A percentile compares a stretch with the other conserved stretches of the same genome.
These are phyloP conservation scores for Hypoxylon lienhwacheense DNA, from an alignment of 495 filamentous ascomycete species.

Conservation along the genomic window DNA sequence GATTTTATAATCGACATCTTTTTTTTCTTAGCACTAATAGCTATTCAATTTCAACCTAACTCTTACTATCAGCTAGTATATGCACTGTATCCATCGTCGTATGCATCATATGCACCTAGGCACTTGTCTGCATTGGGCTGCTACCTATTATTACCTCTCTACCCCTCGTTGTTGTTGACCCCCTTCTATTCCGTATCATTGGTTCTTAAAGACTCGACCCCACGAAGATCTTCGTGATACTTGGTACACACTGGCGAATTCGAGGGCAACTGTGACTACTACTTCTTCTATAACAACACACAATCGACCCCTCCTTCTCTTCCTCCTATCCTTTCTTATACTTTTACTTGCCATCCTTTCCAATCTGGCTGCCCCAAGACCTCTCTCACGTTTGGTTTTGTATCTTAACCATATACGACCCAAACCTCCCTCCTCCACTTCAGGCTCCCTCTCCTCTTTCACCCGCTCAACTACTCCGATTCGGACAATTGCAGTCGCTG, in stretches of 20 bases:
- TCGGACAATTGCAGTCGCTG: slow-evolving; percentile 32
- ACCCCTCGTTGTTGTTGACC: slow-evolving; percentile 5
- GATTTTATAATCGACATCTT: neutral
- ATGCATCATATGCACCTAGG: too few relatives aligned
- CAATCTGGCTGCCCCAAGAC: slow-evolving; percentile 78
- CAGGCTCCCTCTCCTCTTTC: slow-evolving; percentile 9
- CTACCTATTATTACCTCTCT: neutral
- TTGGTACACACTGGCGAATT: slow-evolving; percentile 17
- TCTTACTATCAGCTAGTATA: too few relatives aligned
- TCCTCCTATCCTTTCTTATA: slow-evolving; percentile 57
- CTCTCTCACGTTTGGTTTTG: slow-evolving; percentile 63
- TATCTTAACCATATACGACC: slow-evolving; percentile 59
- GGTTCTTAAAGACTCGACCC: too few relatives aligned
- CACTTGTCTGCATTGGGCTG: too few relatives aligned
- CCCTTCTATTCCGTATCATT: too few relatives aligned
- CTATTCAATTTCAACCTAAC: too few relatives aligned
- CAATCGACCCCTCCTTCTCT: slow-evolving; percentile 35
- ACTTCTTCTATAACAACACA: slow-evolving; percentile 38
- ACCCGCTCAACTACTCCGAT: slow-evolving; percentile 3
- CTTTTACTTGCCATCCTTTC: slow-evolving; percentile 62
- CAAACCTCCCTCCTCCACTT: slow-evolving; percentile 35
- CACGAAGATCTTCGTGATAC: slow-evolving; percentile 13
- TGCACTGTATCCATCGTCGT: too few relatives aligned
- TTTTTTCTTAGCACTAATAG: too few relatives aligned
- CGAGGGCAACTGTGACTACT: slow-evolving; percentile 20